phyloP scores from a whole-genome alignment of 2,329 filamentous ascomycete genomes.

The Fusarium luffae region DNA sequence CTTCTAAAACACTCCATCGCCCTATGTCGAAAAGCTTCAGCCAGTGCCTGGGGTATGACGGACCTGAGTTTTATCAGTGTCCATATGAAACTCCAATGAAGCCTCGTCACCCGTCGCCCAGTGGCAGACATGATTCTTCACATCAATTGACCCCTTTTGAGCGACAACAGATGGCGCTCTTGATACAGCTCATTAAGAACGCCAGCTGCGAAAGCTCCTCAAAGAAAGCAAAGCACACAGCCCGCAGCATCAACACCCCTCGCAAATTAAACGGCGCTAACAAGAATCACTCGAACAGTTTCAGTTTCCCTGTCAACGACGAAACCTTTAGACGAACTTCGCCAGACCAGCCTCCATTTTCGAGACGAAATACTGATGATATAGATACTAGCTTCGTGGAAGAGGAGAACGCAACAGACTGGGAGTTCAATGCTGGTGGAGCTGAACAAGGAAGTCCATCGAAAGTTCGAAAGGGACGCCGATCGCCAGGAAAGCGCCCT shows the following conservation, averaged over 20 bases:
- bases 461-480: conserved; percentile 53
- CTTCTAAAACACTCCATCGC: conserved; percentile 34
- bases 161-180: conserved; percentile 52
- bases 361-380: conserved; percentile 65
- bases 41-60: conserved; percentile 19
- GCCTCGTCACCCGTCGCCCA: conserved; percentile 41
- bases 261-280: conserved; percentile 47
- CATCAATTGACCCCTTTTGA: conserved; percentile 54
- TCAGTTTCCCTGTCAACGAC: conserved; percentile 60
- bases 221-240: conserved; percentile 24
- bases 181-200: conserved; percentile 53
- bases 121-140: conserved; percentile 46
- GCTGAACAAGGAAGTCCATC: conserved; percentile 46
- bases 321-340: conserved; percentile 54
- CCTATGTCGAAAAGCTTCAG: conserved; percentile 21
- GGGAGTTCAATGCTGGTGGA: conserved; percentile 65
- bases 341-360: conserved; percentile 55
- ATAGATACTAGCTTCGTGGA: conserved; percentile 71
- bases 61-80: conserved; percentile 19
- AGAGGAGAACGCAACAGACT: conserved; percentile 57
- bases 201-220: conserved; percentile 26
- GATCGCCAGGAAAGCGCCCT: conserved; percentile 52
- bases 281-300: conserved; percentile 56
- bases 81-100: conserved; percentile 13
- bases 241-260: background rate